Evolutionary conservation across 1,284 basidiomycete species (phyloP).

Genomic region (Naganishia albida): DNA sequence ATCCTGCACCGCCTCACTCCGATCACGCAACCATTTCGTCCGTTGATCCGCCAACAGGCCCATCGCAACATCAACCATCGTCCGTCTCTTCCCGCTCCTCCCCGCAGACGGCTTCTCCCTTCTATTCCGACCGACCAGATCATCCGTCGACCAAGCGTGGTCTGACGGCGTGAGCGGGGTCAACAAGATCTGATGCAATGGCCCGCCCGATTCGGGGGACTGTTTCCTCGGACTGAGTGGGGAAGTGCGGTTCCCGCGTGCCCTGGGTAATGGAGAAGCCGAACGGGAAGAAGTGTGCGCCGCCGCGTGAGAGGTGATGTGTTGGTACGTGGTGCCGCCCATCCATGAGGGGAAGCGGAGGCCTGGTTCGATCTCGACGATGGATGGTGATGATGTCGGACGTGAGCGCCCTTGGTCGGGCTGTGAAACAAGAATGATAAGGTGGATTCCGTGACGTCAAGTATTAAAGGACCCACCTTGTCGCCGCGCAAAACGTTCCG

Average conservation of each 20-base stretch:
- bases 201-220: constrained; percentile 20
- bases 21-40: constrained; percentile 10
- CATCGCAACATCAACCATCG: constrained; percentile 15
- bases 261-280: constrained; percentile 3
- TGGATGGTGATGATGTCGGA: background rate
- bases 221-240: background rate
- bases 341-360: constrained; percentile 31
- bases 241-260: constrained; percentile 3
- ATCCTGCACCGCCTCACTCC: background rate
- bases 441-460: background rate
- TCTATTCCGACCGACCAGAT: background rate
- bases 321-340: constrained; percentile 19
- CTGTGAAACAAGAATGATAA: background rate
- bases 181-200: constrained; percentile 28
- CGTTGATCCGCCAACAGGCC: constrained; percentile 21
- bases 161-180: constrained; percentile 15
- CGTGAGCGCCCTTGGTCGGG: background rate
- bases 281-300: constrained; percentile 13
- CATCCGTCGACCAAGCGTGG: constrained; percentile 21
- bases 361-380: constrained; percentile 32
- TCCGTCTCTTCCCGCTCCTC: constrained; percentile 14
- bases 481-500: background rate
- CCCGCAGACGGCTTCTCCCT: background rate
- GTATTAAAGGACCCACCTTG: background rate
- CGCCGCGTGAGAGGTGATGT: constrained; percentile 4